Evolutionary conservation across 306 rosid genomes (phyloP).

Genomic region (Quercus cerris): DNA sequence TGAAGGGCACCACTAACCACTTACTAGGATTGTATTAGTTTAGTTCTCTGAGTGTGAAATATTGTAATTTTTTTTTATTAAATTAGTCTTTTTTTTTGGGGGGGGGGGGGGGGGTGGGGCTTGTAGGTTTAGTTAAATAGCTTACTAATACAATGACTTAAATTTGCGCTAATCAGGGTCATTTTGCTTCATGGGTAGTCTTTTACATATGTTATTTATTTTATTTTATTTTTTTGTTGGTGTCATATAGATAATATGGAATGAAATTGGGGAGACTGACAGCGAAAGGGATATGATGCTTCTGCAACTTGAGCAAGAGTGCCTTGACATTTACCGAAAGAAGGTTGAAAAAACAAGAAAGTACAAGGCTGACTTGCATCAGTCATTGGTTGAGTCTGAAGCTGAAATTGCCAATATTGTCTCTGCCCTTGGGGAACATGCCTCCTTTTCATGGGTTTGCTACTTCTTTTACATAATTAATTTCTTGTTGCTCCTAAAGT

Average conservation of each 20-base stretch:
- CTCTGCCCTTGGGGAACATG: constrained; percentile 62
- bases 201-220: neutral
- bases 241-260: constrained; percentile 65
- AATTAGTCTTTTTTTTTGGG: no score
- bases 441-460: constrained; percentile 49
- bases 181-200: neutral
- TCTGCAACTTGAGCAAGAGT: constrained; percentile 87
- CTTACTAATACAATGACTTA: neutral
- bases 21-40: neutral
- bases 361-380: constrained; percentile 63
- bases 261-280: constrained; percentile 89
- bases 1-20: neutral
- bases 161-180: neutral
- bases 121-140: no score
- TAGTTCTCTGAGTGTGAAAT: neutral
- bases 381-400: constrained; percentile 60
- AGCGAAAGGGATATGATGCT: constrained; percentile 76
- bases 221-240: neutral
- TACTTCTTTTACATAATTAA: neutral
- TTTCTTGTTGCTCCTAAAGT: neutral
- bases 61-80: neutral
- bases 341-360: constrained; percentile 77
- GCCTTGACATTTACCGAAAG: constrained; percentile 74
- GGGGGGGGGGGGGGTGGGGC: no score
- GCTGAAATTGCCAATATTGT: constrained; percentile 44